A percentile compares a stretch with the other conserved stretches of the same genome.
phyloP scores from a whole-genome alignment of 148 eudicot genomes.

The Rhododendron ovatum region DNA sequence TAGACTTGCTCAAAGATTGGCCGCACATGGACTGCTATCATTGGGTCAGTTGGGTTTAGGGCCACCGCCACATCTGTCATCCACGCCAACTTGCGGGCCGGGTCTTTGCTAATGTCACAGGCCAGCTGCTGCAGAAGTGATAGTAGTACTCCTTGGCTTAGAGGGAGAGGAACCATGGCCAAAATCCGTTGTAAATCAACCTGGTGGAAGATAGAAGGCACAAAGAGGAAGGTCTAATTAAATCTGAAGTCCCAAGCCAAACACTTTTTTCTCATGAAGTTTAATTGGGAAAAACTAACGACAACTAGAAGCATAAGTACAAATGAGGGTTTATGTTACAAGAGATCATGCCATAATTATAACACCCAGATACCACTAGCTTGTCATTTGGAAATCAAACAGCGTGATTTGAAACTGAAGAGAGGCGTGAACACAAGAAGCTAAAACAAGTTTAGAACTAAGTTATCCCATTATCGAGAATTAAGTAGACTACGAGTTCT shows the following conservation, averaged over 20 bases:
- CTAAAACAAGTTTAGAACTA: neutral
- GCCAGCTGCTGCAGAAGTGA: constrained; percentile 93
- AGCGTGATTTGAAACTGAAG: neutral
- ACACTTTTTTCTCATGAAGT: neutral
- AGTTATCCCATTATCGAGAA: neutral
- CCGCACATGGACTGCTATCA: constrained; percentile 75
- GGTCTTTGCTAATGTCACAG: constrained; percentile 71
- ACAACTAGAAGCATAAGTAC: neutral
- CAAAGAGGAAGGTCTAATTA: neutral
- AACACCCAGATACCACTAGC: neutral
- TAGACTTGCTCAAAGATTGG: constrained; percentile 94
- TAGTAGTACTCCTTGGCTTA: constrained; percentile 87
- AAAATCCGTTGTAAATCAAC: constrained; percentile 68
- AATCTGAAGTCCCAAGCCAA: neutral
- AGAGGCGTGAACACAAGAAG: neutral
- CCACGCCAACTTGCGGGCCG: constrained; percentile 62
- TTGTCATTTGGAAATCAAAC: neutral
- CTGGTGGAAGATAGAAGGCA: constrained; percentile 24
- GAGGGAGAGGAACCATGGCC: constrained; percentile 51
- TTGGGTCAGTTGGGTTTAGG: constrained; percentile 65
- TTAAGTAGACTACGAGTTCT: neutral
- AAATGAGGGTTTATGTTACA: neutral
- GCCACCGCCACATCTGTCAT: constrained; percentile 78
- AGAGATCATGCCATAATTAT: neutral
- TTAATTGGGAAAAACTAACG: neutral